These are phyloP conservation scores for Aquilaria sinensis DNA, from an alignment of 345 rosid genomes.

Conservation along the genomic window DNA sequence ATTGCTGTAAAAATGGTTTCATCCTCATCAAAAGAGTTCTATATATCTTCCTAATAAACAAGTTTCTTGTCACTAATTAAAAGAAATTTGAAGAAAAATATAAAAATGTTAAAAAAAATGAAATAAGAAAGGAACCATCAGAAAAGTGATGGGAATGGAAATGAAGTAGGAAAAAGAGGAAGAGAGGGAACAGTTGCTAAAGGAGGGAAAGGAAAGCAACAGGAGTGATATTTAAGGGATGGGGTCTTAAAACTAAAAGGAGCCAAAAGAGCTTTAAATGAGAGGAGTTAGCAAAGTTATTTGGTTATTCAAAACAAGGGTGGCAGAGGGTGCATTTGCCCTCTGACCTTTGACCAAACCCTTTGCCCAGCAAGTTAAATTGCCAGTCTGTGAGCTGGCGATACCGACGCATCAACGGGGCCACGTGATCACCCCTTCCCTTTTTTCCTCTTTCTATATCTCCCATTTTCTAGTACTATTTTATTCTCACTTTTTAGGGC, in stretches of 20 bases:
- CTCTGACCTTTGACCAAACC: slow-evolving; percentile 23
- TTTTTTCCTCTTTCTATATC: neutral
- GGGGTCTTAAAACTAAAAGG: slow-evolving; percentile 9
- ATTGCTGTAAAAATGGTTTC: too few species aligned
- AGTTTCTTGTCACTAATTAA: neutral
- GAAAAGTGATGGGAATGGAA: slow-evolving; percentile 1
- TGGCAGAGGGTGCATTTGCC: slow-evolving; percentile 5
- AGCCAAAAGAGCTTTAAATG: slow-evolving; percentile 5
- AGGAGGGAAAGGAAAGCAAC: slow-evolving; percentile 16
- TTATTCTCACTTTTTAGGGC: too few species aligned
- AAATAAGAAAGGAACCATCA: too few species aligned
- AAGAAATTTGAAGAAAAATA: neutral
- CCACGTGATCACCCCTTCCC: slow-evolving; percentile 30
- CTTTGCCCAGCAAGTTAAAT: slow-evolving; percentile 23
- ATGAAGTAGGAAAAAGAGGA: slow-evolving; percentile 11
- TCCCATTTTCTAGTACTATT: neutral
- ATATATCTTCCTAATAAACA: too few species aligned
- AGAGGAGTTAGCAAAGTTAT: neutral
- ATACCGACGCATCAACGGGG: slow-evolving; percentile 33
- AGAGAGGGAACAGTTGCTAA: slow-evolving; percentile 13
- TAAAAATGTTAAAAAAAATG: neutral
- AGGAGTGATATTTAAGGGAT: slow-evolving; percentile 9
- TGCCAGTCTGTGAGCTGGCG: slow-evolving; percentile 37
- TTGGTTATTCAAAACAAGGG: neutral
- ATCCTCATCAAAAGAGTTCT: too few species aligned